phyloP scores from a whole-genome alignment of 225 moss, liverwort and hornwort species.

The Physcomitrium patens region DNA sequence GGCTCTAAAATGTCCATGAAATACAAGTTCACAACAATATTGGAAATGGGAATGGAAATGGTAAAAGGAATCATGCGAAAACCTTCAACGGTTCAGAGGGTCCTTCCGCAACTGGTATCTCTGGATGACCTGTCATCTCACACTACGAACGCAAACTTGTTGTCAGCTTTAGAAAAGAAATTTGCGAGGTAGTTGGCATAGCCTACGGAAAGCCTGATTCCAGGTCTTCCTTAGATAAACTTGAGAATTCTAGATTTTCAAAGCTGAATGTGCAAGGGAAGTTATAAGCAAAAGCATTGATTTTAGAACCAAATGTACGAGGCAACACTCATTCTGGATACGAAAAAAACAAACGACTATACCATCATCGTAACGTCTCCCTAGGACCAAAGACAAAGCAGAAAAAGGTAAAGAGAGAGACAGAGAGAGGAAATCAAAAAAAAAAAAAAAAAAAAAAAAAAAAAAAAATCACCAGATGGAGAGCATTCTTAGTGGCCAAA shows the following conservation, averaged over 20 bases:
- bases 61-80: conserved; percentile 15
- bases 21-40: conserved; percentile 1
- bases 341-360: not conserved
- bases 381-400: not conserved
- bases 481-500: conserved; percentile 75
- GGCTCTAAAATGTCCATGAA: not conserved
- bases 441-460: not conserved
- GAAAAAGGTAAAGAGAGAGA: not conserved
- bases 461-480: conserved; percentile 61
- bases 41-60: not conserved
- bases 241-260: not conserved
- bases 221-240: not conserved
- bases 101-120: conserved; percentile 87
- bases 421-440: no score
- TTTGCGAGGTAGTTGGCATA: not conserved
- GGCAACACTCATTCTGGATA: not conserved
- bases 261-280: not conserved
- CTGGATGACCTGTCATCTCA: conserved; percentile 71
- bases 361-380: not conserved
- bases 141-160: conserved; percentile 55
- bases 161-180: conserved; percentile 22
- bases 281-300: not conserved
- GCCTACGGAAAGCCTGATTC: not conserved
- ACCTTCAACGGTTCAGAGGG: conserved; percentile 66
- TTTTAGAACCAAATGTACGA: not conserved